Base-by-base conservation (phyloP, 371 early-diverging fungal species). In the Dinochytrium kinnereticum region DNA sequence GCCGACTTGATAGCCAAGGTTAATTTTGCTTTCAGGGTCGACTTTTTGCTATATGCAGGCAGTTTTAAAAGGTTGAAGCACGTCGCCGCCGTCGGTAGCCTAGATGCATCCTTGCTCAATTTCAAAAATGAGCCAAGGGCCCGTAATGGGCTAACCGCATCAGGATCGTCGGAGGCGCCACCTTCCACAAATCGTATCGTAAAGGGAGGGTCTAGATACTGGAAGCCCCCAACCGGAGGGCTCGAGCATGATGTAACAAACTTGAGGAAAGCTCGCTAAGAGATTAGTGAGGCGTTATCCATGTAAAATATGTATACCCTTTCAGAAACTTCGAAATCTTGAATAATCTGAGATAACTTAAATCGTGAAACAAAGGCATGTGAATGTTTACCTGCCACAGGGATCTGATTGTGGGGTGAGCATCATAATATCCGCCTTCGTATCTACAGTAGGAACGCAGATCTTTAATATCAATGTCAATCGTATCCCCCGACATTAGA, bases 11-110 rank as follows among this genome's bases (percentile, higher is more conserved):
- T 94, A 0, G 98, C 94, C 75, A 94, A 93, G 34, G 89, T 64
- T 73, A 98, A 82, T 87, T 98, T 98, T 69, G 51, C 59, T 50
- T 72, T 68, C 51, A 93, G 76, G 13, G 83, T 79, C 10, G 82
- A 78, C 64, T 86, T 80, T 24, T 77, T 85, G 39, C 85, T 85
- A 77, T 93, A 98, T 17, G 86, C 83, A 0, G 98, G 98, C 30
- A 98, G 81, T 79, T 97, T 97, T 39, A 98, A 82, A 59, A 97
- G 82, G 79, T 98, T 98, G 71, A 98, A 93, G 78, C 98, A 98
- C 0, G 98, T 98, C 1, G 82, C 78, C 0, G 86, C 79, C 13
- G 86, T 83, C n/a, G 86, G 87, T 50, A 87, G 68, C 33, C 87
- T 70, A 15, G 61, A 61, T 33, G 70, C 50, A 64, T 84, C 82